Conservation (phyloP, 768 basidiomycete genomes). For the Lentinula aciculospora region DNA sequence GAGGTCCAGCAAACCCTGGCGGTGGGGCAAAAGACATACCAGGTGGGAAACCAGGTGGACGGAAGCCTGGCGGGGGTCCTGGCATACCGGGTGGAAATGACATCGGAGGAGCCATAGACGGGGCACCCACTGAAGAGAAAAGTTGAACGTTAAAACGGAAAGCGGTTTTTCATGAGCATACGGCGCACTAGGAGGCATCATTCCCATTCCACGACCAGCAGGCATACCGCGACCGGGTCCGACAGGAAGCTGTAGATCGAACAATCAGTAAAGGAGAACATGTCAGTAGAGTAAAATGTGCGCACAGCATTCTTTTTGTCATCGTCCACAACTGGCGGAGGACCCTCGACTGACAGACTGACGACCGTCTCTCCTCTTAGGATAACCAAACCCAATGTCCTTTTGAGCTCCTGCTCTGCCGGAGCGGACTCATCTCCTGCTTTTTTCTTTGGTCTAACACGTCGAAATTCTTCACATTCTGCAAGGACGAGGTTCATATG, state of each 20-base stretch:
- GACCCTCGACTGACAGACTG: slow-evolving; percentile 91
- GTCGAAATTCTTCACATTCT: slow-evolving; percentile 96
- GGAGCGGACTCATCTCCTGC: slow-evolving; percentile 69
- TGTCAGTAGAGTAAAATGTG: slow-evolving; percentile 10
- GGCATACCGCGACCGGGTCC: slow-evolving; percentile 95
- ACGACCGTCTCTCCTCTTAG: slow-evolving; percentile 95
- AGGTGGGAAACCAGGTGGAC: slow-evolving; percentile 78
- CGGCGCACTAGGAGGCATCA: slow-evolving; percentile 77
- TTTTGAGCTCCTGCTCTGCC: slow-evolving; percentile 86
- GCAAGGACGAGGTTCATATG: slow-evolving; percentile 99
- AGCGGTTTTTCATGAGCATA: too few species aligned
- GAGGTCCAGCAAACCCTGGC: slow-evolving; percentile 75
- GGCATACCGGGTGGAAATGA: slow-evolving; percentile 76
- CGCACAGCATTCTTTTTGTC: slow-evolving; percentile 80
- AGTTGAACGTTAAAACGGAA: slow-evolving; percentile 13
- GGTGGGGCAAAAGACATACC: slow-evolving; percentile 79
- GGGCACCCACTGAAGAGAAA: slow-evolving; percentile 46
- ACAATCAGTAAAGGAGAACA: slow-evolving; percentile 14
- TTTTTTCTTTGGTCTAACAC: slow-evolving; percentile 90
- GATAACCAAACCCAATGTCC: slow-evolving; percentile 94
- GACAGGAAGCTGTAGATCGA: slow-evolving; percentile 54
- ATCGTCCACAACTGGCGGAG: slow-evolving; percentile 86
- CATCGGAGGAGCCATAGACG: slow-evolving; percentile 62
- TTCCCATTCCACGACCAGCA: slow-evolving; percentile 95
- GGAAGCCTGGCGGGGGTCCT: slow-evolving; percentile 81